These are phyloP conservation scores for Ceratocystis colombiana DNA, from an alignment of 2,329 filamentous ascomycete species.

Conservation along the genomic window DNA sequence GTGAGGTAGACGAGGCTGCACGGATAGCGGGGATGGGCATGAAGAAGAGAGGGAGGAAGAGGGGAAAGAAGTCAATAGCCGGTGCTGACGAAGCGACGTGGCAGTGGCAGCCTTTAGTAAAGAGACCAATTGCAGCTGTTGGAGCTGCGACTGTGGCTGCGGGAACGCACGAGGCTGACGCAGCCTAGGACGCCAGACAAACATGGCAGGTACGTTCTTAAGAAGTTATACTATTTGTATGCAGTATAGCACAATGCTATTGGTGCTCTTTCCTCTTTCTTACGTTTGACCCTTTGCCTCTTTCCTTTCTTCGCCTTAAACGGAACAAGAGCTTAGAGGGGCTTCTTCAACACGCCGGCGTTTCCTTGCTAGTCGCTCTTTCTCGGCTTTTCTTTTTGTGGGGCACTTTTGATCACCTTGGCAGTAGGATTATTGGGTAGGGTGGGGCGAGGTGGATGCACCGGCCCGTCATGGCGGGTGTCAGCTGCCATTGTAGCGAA, in stretches of 20 bases:
- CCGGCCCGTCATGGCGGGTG: neutral
- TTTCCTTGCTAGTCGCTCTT: slow-evolving; percentile 11
- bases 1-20: neutral
- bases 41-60: neutral
- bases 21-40: neutral
- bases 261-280: slow-evolving; percentile 11
- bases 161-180: slow-evolving; percentile 24
- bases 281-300: neutral
- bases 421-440: neutral
- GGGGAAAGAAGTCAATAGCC: slow-evolving; percentile 16
- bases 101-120: slow-evolving; percentile 19
- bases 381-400: neutral
- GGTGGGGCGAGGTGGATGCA: neutral
- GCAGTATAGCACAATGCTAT: slow-evolving; percentile 6
- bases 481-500: neutral
- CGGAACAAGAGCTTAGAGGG: neutral
- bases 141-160: slow-evolving; percentile 20
- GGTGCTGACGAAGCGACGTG: slow-evolving; percentile 15
- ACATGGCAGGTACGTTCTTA: slow-evolving; percentile 13
- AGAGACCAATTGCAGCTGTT: slow-evolving; percentile 7
- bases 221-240: neutral
- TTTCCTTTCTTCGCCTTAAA: neutral
- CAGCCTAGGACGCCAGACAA: slow-evolving; percentile 18
- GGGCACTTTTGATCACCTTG: neutral
- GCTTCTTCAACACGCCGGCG: neutral